Percentiles rank a stretch among this genome's conserved stretches.
phyloP scores from a whole-genome alignment of 2,329 filamentous ascomycete species.

The Cercospora sesami region DNA sequence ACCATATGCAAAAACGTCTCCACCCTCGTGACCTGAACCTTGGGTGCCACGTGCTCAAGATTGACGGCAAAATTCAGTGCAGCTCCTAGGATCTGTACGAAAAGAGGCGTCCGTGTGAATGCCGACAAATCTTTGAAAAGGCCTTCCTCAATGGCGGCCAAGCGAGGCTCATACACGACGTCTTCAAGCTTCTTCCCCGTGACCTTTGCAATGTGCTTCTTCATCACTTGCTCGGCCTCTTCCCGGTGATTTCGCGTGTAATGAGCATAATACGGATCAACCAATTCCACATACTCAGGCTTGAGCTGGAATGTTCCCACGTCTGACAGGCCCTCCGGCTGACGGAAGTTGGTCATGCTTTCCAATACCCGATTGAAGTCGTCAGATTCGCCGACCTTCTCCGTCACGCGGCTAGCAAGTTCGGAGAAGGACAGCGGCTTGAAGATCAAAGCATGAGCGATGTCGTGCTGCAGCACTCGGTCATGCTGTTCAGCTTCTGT shows the following conservation, averaged over 20 bases:
- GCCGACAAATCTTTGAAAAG: conserved; percentile 73
- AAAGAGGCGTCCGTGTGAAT: conserved; percentile 82
- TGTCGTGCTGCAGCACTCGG: conserved; percentile 78
- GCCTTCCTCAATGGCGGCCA: conserved; percentile 73
- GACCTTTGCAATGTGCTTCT: conserved; percentile 81
- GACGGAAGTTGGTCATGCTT: conserved; percentile 83
- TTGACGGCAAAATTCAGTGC: conserved; percentile 78
- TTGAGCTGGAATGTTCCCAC: conserved; percentile 93
- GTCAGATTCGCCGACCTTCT: conserved; percentile 85
- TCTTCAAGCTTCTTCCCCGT: conserved; percentile 78
- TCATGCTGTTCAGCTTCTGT: conserved; percentile 64
- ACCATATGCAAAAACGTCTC: conserved; percentile 92
- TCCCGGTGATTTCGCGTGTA: conserved; percentile 97
- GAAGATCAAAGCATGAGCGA: conserved; percentile 92
- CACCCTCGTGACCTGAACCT: conserved; percentile 75
- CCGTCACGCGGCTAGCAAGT: conserved; percentile 78
- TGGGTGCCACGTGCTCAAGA: conserved; percentile 66
- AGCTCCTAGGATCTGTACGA: conserved; percentile 87
- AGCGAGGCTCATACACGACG: conserved; percentile 86
- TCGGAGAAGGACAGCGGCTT: conserved; percentile 95
- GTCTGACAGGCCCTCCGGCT: conserved; percentile 88
- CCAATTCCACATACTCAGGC: conserved; percentile 77
- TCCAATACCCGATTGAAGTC: conserved; percentile 82
- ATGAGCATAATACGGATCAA: conserved; percentile 94
- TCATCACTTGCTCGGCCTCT: conserved; percentile 88